Evolutionary conservation across 495 filamentous ascomycete genomes (phyloP).

Genomic region (Podospora appendiculata): DNA sequence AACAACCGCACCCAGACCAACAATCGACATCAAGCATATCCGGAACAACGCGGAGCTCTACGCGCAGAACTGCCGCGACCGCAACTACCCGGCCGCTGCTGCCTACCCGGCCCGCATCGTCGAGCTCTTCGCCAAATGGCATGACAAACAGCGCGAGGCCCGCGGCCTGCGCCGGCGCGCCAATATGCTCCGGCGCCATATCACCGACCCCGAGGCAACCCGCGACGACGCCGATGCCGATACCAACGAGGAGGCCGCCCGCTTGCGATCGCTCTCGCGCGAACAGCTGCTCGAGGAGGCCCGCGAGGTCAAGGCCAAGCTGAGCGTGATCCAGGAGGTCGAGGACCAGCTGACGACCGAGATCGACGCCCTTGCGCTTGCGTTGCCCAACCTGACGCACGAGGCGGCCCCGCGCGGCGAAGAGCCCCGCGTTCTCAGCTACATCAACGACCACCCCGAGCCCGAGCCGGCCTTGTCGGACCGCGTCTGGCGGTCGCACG

Average conservation of each 20-base stretch:
- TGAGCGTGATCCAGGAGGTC: conserved; percentile 50
- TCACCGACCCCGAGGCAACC: conserved; percentile 36
- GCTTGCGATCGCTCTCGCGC: conserved; percentile 23
- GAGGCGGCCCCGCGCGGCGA: conserved; percentile 64
- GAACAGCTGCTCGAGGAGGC: conserved; percentile 57
- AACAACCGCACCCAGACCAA: conserved; percentile 71
- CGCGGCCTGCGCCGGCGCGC: conserved; percentile 48
- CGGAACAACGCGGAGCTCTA: conserved; percentile 72
- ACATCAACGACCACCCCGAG: conserved; percentile 69
- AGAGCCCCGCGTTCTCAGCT: conserved; percentile 45
- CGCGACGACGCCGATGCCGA: conserved; percentile 29
- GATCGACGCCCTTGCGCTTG: conserved; percentile 65
- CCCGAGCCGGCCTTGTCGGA: conserved; percentile 41
- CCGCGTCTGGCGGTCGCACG: conserved; percentile 58
- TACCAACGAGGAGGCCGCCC: conserved; percentile 14
- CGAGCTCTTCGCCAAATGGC: conserved; percentile 58
- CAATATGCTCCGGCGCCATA: conserved; percentile 45
- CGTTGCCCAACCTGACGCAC: conserved; percentile 83
- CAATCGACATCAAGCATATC: conserved; percentile 80
- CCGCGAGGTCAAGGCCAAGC: conserved; percentile 56
- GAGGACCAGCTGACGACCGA: conserved; percentile 54
- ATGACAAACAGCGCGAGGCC: conserved; percentile 44
- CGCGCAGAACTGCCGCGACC: conserved; percentile 69
- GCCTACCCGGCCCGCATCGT: conserved; percentile 62
- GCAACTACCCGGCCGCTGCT: conserved; percentile 70